A percentile compares a stretch with the other conserved stretches of the same genome.
Evolutionary conservation across 2,329 filamentous ascomycete species (phyloP).

Genomic region (Niveomyces coronatus): DNA sequence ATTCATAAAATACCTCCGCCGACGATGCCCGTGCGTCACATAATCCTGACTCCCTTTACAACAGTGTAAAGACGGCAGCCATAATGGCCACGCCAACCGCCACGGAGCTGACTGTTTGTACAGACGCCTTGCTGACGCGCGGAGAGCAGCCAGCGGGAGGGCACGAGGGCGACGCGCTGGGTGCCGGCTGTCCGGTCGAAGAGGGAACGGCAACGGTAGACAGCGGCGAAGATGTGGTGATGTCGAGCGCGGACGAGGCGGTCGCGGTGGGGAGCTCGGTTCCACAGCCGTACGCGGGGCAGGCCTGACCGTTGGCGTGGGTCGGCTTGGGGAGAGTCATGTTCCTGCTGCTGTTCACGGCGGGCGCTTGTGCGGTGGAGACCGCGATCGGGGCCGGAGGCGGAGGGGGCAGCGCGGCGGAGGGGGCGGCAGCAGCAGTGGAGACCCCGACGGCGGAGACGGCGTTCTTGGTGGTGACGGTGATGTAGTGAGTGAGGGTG

Average conservation of each 20-base stretch:
- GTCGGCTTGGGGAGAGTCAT: not conserved
- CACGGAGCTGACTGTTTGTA: not conserved
- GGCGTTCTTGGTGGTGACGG: not conserved
- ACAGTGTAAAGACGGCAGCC: not conserved
- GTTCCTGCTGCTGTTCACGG: slow-evolving; percentile 3
- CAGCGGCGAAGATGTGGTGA: not conserved
- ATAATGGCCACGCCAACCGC: slow-evolving; percentile 1
- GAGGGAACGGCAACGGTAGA: not conserved
- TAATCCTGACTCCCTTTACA: not conserved
- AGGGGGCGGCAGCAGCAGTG: too few relatives aligned
- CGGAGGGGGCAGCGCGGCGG: not conserved
- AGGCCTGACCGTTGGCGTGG: not conserved
- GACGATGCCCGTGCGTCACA: not conserved
- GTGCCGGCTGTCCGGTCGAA: not conserved
- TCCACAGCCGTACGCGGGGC: slow-evolving; percentile 5
- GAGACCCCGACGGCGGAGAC: not conserved
- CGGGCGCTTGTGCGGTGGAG: not conserved
- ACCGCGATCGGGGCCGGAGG: not conserved
- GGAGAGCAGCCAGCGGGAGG: slow-evolving; percentile 2
- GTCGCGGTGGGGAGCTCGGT: not conserved
- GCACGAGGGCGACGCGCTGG: not conserved
- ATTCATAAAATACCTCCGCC: not conserved
- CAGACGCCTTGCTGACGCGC: slow-evolving; percentile 1
- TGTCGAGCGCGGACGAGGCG: not conserved
- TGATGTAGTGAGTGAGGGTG: slow-evolving; percentile 5